phyloP scores from a whole-genome alignment of 176 grass and related monocot species.

The Paspalum vaginatum region DNA sequence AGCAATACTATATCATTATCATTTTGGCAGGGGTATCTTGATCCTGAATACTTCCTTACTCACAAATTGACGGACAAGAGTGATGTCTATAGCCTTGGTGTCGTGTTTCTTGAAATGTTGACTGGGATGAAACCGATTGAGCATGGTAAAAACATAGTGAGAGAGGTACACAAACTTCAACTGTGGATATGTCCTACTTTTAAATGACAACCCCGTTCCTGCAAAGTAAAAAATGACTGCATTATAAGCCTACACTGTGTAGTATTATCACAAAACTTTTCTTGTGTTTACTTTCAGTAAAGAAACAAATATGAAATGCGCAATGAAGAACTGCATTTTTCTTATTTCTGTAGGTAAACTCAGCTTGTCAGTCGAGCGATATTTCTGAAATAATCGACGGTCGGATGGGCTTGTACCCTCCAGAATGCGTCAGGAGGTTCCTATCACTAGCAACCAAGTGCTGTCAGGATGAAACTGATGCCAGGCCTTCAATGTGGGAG shows the following conservation, averaged over 20 bases:
- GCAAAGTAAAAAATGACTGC: neutral
- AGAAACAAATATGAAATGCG: slow-evolving; percentile 7
- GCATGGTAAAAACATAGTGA: slow-evolving; percentile 94
- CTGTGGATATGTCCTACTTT: slow-evolving; percentile 1
- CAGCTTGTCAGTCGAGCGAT: slow-evolving; percentile 60
- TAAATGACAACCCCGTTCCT: neutral
- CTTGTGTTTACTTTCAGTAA: slow-evolving; percentile 11
- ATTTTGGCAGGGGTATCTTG: slow-evolving; percentile 84
- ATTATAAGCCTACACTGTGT: neutral
- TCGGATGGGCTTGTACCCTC: slow-evolving; percentile 62
- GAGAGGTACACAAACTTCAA: slow-evolving; percentile 65
- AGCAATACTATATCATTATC: neutral
- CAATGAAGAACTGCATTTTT: slow-evolving; percentile 19
- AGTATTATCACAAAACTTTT: neutral
- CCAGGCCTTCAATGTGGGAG: slow-evolving; percentile 80
- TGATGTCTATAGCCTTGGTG: slow-evolving; percentile 87
- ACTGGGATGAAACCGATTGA: slow-evolving; percentile 88
- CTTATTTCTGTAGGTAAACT: slow-evolving; percentile 54
- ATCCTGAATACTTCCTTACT: slow-evolving; percentile 95
- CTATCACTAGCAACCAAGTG: slow-evolving; percentile 63
- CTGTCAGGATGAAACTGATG: slow-evolving; percentile 68
- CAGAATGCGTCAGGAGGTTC: slow-evolving; percentile 70
- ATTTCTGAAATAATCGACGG: slow-evolving; percentile 62
- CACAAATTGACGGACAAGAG: slow-evolving; percentile 94
- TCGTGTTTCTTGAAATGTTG: slow-evolving; percentile 87